Conservation (phyloP, 768 basidiomycete genomes). For the Lactarius psammicola region DNA sequence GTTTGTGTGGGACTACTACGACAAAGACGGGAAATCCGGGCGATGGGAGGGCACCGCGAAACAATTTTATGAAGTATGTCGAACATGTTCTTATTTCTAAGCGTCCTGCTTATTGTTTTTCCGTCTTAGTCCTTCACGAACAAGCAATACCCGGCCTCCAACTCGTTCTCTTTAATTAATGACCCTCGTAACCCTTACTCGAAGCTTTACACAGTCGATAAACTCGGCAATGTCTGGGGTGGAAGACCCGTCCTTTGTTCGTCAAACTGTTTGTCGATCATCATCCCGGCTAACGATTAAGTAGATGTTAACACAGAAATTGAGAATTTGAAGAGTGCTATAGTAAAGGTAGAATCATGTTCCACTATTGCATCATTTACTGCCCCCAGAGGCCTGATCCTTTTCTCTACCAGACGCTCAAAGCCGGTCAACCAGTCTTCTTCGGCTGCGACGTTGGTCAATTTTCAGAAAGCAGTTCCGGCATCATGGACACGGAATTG, state of each 20-base stretch:
- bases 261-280: constrained; percentile 32
- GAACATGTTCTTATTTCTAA: constrained; percentile 15
- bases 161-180: constrained; percentile 91
- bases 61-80: constrained; percentile 63
- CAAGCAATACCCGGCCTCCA: constrained; percentile 40
- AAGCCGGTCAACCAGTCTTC: constrained; percentile 87
- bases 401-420: constrained; percentile 45
- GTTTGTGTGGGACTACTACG: constrained; percentile 89
- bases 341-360: constrained; percentile 58
- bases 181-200: constrained; percentile 86
- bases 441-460: constrained; percentile 97
- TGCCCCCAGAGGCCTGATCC: neutral
- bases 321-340: constrained; percentile 74
- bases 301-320: constrained; percentile 88
- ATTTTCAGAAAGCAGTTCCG: constrained; percentile 62
- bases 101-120: constrained; percentile 21
- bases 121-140: constrained; percentile 31
- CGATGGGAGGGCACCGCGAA: constrained; percentile 78
- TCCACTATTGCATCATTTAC: neutral
- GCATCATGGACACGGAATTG: constrained; percentile 84
- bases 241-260: constrained; percentile 80
- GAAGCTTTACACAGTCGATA: constrained; percentile 87
- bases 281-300: constrained; percentile 8
- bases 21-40: constrained; percentile 69
- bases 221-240: constrained; percentile 91